Evolutionary conservation across 495 filamentous ascomycete species (phyloP).

Genomic region (Aspergillus bertholletiae): DNA sequence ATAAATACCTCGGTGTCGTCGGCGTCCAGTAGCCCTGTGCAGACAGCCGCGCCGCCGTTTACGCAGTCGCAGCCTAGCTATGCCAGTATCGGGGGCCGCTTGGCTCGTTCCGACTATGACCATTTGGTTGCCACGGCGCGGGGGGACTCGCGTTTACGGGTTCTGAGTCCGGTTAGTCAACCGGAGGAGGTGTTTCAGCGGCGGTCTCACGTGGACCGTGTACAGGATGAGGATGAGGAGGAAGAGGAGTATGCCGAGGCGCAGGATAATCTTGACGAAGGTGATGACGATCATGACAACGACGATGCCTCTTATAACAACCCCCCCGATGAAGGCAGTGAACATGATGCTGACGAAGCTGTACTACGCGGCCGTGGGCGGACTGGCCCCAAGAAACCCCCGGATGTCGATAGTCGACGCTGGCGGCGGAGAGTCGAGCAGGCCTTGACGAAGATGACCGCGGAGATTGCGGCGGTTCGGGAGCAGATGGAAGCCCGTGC

Average conservation of each 20-base stretch:
- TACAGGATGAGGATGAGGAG: conserved; percentile 40
- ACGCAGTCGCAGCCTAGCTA: conserved; percentile 30
- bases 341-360: not conserved
- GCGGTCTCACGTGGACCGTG: conserved; percentile 28
- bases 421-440: conserved; percentile 85
- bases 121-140: conserved; percentile 9
- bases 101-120: conserved; percentile 27
- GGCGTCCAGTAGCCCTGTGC: conserved; percentile 45
- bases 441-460: conserved; percentile 83
- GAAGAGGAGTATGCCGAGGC: conserved; percentile 43
- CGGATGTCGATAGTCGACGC: conserved; percentile 36
- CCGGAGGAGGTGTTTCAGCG: conserved; percentile 63
- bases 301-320: conserved; percentile 14
- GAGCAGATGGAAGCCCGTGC: conserved; percentile 76
- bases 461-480: conserved; percentile 88
- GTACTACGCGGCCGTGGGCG: conserved; percentile 8
- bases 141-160: conserved; percentile 48
- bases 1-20: conserved; percentile 61
- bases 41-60: conserved; percentile 33
- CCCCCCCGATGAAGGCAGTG: conserved; percentile 6
- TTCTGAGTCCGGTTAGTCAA: conserved; percentile 78
- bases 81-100: conserved; percentile 31
- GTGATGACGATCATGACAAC: conserved; percentile 31
- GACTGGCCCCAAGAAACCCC: conserved; percentile 3
- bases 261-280: conserved; percentile 34